Conservation (phyloP, 345 rosid species). For the Punica granatum region DNA sequence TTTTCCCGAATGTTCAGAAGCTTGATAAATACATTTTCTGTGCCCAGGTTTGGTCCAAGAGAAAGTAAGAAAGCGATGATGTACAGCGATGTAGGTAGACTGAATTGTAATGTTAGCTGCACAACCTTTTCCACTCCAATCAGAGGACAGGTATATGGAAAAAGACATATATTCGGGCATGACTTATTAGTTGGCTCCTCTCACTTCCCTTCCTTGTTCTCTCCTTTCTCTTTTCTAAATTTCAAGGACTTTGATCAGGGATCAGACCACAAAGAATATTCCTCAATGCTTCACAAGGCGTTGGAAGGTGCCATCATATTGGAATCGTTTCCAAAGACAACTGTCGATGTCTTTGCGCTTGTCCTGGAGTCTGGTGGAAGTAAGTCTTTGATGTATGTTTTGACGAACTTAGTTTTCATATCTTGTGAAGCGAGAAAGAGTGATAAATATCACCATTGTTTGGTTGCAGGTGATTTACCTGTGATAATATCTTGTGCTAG, state of each 20-base stretch:
- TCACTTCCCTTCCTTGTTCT: neutral
- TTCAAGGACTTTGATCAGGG: constrained; percentile 36
- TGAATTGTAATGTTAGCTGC: constrained; percentile 83
- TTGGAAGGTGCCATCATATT: constrained; percentile 77
- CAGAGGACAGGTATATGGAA: constrained; percentile 58
- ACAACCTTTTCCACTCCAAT: constrained; percentile 68
- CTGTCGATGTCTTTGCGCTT: constrained; percentile 90
- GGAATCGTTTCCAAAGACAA: constrained; percentile 90
- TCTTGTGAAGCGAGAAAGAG: neutral
- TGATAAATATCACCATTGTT: constrained; percentile 1
- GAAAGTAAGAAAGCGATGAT: constrained; percentile 94
- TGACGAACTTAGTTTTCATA: neutral
- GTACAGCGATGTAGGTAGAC: constrained; percentile 73
- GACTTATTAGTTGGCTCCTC: neutral
- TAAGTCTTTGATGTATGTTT: constrained; percentile 31
- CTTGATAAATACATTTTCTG: neutral
- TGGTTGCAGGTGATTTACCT: constrained; percentile 77
- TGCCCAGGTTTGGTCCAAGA: constrained; percentile 89
- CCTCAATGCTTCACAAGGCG: constrained; percentile 90
- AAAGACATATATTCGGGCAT: neutral
- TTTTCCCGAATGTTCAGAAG: neutral
- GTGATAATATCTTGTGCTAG: constrained; percentile 88
- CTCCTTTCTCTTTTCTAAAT: constrained; percentile 6
- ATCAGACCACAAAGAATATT: constrained; percentile 65
- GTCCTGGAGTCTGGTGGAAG: constrained; percentile 97